A percentile compares a stretch with the other conserved stretches of the same genome.
Evolutionary conservation across 306 rosid genomes (phyloP).

Genomic region (Cicer bijugum): DNA sequence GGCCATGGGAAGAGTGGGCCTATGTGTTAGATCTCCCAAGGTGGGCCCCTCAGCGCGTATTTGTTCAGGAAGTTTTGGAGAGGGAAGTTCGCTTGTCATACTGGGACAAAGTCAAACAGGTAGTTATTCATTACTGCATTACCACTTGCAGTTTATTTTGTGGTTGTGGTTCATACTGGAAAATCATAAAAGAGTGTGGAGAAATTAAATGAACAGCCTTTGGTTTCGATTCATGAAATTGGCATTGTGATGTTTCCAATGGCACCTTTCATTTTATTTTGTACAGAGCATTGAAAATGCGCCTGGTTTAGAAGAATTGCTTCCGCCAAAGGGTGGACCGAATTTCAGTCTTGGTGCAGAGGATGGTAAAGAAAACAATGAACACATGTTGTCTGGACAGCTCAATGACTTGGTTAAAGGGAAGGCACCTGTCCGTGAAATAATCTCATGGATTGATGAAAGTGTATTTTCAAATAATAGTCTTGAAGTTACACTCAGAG

Average conservation of each 20-base stretch:
- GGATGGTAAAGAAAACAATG: slow-evolving; percentile 66
- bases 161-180: slow-evolving; percentile 12
- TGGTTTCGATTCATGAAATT: slow-evolving; percentile 33
- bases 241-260: slow-evolving; percentile 18
- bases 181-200: slow-evolving; percentile 9
- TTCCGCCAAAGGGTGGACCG: slow-evolving; percentile 91
- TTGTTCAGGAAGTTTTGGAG: slow-evolving; percentile 97
- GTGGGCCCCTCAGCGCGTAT: slow-evolving; percentile 99
- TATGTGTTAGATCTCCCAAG: slow-evolving; percentile 87
- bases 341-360: slow-evolving; percentile 66
- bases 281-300: slow-evolving; percentile 88
- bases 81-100: slow-evolving; percentile 97
- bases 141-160: slow-evolving; percentile 11
- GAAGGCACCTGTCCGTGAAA: slow-evolving; percentile 75
- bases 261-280: slow-evolving; percentile 39
- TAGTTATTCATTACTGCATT: slow-evolving; percentile 45
- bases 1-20: slow-evolving; percentile 99
- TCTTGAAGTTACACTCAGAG: slow-evolving; percentile 74
- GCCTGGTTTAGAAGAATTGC: slow-evolving; percentile 95
- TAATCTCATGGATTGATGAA: slow-evolving; percentile 89
- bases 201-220: slow-evolving; percentile 16
- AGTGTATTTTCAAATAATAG: slow-evolving; percentile 76
- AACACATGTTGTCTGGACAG: slow-evolving; percentile 68
- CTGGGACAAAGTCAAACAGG: slow-evolving; percentile 99
- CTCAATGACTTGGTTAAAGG: slow-evolving; percentile 90